These are phyloP conservation scores for Ogataea paraovalis DNA, from an alignment of 805 yeast species.

Conservation along the genomic window DNA sequence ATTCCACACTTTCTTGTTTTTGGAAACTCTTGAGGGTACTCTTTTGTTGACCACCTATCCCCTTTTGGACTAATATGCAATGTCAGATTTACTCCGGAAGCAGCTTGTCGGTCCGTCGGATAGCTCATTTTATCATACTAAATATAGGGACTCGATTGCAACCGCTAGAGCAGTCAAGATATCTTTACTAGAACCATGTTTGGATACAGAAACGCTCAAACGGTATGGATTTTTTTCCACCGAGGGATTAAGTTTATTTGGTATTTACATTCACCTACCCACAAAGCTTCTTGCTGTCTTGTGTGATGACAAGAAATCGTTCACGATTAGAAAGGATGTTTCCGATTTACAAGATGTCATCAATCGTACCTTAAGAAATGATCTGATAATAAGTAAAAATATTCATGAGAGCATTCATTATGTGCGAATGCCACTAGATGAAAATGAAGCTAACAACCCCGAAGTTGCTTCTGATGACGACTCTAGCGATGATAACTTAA, in stretches of 20 bases:
- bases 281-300: constrained; percentile 20
- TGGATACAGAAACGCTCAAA: constrained; percentile 2
- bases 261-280: constrained; percentile 23
- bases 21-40: no score
- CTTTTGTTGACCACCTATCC: no score
- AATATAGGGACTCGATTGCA: constrained; percentile 17
- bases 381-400: constrained; percentile 1
- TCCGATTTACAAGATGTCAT: constrained; percentile 29
- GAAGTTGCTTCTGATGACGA: not conserved
- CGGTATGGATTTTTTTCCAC: constrained; percentile 14
- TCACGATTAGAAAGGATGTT: constrained; percentile 19
- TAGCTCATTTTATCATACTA: constrained; percentile 14
- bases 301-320: constrained; percentile 20
- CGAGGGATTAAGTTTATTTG: constrained; percentile 23
- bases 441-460: not conserved
- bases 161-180: constrained; percentile 14
- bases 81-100: not conserved
- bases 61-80: not conserved
- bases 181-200: constrained; percentile 12
- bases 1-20: no score
- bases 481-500: no score
- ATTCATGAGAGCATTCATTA: constrained; percentile 6
- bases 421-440: not conserved
- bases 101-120: constrained; percentile 27
- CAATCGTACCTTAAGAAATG: constrained; percentile 18